Evolutionary conservation across 2,329 filamentous ascomycete species (phyloP), one percentile per base, ranked within the genome.

Genomic region (Botrytis paeoniae): DNA sequence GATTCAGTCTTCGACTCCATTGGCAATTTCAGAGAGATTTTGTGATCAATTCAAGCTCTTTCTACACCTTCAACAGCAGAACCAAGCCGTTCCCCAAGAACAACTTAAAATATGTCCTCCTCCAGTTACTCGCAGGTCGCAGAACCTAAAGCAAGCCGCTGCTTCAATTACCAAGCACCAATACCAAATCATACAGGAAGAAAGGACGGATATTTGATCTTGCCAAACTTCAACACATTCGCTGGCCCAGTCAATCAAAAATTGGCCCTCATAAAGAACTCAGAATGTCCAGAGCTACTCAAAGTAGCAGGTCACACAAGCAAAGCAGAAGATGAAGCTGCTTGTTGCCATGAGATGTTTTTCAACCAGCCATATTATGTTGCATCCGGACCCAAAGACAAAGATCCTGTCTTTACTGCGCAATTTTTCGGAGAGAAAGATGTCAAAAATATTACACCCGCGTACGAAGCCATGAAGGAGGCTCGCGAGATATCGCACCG

Each of bases 401-500:
- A 65, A 12, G n/a, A 35, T 16, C 62, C 62, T 8, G 22, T 65
- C 2, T 43, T 35, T 48, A 65, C 62, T 16, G 20, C 22, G 9
- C 62, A 65, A 65, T 65, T 35, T 4, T 65, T 65, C 29, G 41
- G 41, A 12, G 41, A 48, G 32, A 14, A 48, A 4, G n/a, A 48
- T 35, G 41, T 65, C 22, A 14, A 48, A 10, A 7, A 29, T 18
- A 48, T 65, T 10, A 48, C 29, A 35, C 41, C 41, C 20, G 62
- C 62, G 6, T 65, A 35, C 10, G 62, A 65, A 48, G 62, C 62
- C 20, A 65, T 65, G 62, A 65, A 65, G 29, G 62, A 45, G 41
- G 62, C 41, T 35, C 62, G 62, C 20, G 29, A 65, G 18, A 45
- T 65, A 25, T 29, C 41, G 1, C 62, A 48, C n/a, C 41, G 62